These are phyloP conservation scores for Pleurotus tuoliensis DNA, from an alignment of 768 basidiomycete species.

Conservation along the genomic window DNA sequence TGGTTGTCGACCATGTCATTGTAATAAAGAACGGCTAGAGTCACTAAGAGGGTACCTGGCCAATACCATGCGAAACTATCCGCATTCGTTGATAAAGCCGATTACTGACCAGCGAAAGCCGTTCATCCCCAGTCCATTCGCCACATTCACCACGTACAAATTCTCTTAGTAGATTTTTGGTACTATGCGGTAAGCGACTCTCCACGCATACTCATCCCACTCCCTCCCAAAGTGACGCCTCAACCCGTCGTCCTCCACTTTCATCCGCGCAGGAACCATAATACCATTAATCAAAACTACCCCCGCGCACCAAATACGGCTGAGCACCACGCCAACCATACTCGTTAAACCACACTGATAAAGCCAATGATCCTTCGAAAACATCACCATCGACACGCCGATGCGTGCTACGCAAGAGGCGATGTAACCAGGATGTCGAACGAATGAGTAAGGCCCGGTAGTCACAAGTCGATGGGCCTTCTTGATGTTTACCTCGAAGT, in stretches of 20 bases:
- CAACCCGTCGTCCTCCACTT: slow-evolving; percentile 4
- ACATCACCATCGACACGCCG: not conserved
- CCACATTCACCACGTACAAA: too few species aligned
- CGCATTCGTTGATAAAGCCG: too few species aligned
- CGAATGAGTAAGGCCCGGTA: not conserved
- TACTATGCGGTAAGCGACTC: slow-evolving; percentile 3
- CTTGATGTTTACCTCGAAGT: not conserved
- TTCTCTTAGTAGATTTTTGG: not conserved
- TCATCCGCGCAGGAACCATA: slow-evolving; percentile 1
- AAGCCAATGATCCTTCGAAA: not conserved
- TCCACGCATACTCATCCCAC: slow-evolving; percentile 5
- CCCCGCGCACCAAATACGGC: not conserved
- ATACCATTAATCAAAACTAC: slow-evolving; percentile 1
- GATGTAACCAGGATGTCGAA: not conserved
- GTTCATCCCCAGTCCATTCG: too few species aligned
- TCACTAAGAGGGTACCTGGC: too few species aligned
- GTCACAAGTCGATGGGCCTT: not conserved
- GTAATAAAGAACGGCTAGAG: too few species aligned
- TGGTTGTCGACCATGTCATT: too few species aligned
- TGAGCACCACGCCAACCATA: not conserved
- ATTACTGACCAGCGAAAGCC: too few species aligned
- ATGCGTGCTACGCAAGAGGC: not conserved
- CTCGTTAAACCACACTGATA: not conserved
- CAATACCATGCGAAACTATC: too few species aligned
- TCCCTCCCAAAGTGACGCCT: not conserved